Base-by-base conservation (phyloP, 352 stramenopile species). In the Pythium sukuiense region DNA sequence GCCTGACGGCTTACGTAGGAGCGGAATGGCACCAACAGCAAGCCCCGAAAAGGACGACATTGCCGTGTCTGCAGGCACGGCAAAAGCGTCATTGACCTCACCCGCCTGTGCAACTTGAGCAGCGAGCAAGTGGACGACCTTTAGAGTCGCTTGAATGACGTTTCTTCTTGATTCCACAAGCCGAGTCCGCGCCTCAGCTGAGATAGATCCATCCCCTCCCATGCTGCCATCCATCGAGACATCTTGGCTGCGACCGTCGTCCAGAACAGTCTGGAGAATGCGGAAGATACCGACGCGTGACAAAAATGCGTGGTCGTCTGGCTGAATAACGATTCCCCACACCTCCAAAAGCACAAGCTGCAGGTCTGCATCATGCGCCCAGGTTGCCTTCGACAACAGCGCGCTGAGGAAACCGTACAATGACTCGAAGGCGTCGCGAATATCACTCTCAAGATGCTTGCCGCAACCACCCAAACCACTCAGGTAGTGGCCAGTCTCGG, bases 251-350 rank as follows among this genome's bases (percentile, higher is more conserved):
- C 89, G 80, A 4, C 85, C 87, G 71, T 95, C 87, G 58, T 96
- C 87, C 14, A 97, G 60, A 12, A 97, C 89, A n/a, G 87, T 96
- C 67, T 97, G 89, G 16, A 97, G 69, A 35, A 96, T 87, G 37
- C 89, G 77, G 65, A 97, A 97, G 67, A 97, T 89, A 1, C 88
- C 87, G 39, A 96, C 85, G 43, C 89, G 85, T 26, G 89, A 97
- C 24, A 97, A 76, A 58, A 97, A 97, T 2, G 89, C 85, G 65
- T 97, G 89, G 59, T 97, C 89, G 49, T 96, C 88, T 13, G 87
- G 87, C 41, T 84, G 76, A 45, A 97, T 94, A n/a, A 93, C 82
- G 29, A 96, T 90, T 7, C 87, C 88, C 89, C 89, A 97, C 16
- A 84, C 79, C 63, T 95, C 66, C 39, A 97, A 67, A 55, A 93